These are phyloP conservation scores for Coniosporium tulheliwenetii DNA, from an alignment of 2,329 filamentous ascomycete species.

Conservation along the genomic window DNA sequence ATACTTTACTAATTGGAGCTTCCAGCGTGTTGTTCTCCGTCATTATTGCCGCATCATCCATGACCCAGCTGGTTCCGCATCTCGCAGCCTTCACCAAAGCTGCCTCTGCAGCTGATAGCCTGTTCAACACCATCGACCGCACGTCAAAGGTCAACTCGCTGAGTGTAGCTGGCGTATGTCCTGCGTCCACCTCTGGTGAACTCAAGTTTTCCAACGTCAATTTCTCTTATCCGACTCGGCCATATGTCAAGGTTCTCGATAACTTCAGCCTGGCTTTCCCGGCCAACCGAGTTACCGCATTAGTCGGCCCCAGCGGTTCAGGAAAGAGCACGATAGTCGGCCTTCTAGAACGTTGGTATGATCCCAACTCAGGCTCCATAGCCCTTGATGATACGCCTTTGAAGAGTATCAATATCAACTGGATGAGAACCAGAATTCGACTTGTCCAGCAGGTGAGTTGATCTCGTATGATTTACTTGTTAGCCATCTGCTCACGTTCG, in stretches of 20 bases:
- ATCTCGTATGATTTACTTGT: too few species aligned
- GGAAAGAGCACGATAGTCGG: slow-evolving; percentile 26
- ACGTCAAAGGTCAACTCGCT: slow-evolving; percentile 23
- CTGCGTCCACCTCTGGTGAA: slow-evolving; percentile 19
- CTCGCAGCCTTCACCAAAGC: slow-evolving; percentile 26
- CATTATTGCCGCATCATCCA: slow-evolving; percentile 20
- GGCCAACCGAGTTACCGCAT: slow-evolving; percentile 23
- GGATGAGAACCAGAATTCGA: neutral
- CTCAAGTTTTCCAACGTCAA: slow-evolving; percentile 21
- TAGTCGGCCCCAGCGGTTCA: slow-evolving; percentile 26
- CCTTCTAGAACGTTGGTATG: slow-evolving; percentile 20
- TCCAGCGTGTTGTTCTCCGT: slow-evolving; percentile 10
- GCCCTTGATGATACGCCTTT: slow-evolving; percentile 22
- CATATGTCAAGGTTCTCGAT: neutral
- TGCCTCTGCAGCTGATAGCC: slow-evolving; percentile 22
- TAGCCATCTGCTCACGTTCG: too few species aligned
- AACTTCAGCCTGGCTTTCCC: slow-evolving; percentile 9
- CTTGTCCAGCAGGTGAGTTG: slow-evolving; percentile 9
- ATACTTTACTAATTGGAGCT: neutral
- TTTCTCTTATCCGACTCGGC: neutral
- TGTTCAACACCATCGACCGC: slow-evolving; percentile 26
- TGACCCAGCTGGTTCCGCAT: slow-evolving; percentile 23
- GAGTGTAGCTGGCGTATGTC: slow-evolving; percentile 8
- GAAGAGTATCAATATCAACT: slow-evolving; percentile 14
- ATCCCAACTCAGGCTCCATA: slow-evolving; percentile 16